A percentile compares a stretch with the other conserved stretches of the same genome.
Conservation (phyloP, 129 eudicot genomes). For the Apium graveolens region DNA sequence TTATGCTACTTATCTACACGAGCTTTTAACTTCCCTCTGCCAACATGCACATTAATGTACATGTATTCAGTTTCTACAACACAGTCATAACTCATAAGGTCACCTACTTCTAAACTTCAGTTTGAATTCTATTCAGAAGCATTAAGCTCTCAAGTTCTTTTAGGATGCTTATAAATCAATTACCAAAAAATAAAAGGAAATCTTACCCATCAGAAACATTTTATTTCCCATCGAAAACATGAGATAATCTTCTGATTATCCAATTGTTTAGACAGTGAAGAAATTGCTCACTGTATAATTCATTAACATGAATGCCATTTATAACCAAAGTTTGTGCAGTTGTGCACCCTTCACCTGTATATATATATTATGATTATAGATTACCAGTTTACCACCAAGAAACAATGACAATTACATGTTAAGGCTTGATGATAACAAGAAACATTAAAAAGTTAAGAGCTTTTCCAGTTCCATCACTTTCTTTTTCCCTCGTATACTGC, state of each 20-base stretch:
- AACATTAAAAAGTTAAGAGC: neutral
- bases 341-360: neutral
- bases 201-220: conserved; percentile 48
- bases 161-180: too few species aligned
- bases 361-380: neutral
- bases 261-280: neutral
- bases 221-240: neutral
- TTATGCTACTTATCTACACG: too few species aligned
- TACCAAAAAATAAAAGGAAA: neutral
- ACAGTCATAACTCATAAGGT: too few species aligned
- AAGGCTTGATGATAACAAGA: neutral
- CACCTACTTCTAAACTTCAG: too few species aligned
- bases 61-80: too few species aligned
- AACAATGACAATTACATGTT: neutral
- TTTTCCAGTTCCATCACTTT: neutral
- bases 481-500: neutral
- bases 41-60: too few species aligned
- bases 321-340: neutral
- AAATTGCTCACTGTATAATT: neutral
- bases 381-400: neutral
- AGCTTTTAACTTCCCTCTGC: too few species aligned
- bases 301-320: neutral
- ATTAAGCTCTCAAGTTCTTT: too few species aligned
- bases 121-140: too few species aligned
- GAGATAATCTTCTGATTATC: neutral